Evolutionary conservation across 1,284 basidiomycete genomes (phyloP), one percentile per base, ranked within the genome.

Genomic region (Naganishia albida): DNA sequence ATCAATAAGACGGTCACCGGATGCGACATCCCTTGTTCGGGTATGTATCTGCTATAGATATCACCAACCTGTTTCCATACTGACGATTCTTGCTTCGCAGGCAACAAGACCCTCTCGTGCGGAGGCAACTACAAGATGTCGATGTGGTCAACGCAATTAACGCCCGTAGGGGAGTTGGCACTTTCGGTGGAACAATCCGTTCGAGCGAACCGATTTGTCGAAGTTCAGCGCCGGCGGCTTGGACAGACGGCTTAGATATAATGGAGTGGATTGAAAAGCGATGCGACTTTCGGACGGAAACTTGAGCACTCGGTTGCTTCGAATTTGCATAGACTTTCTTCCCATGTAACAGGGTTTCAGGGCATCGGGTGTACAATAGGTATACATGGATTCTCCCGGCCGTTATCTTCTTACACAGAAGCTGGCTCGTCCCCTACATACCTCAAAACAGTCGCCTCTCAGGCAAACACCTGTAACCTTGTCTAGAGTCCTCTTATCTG

Each of bases 1-100:
- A 63, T 62, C 57, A 62, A 62, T 56, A 48, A 59, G 59, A 49
- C 66, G 57, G 8, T 67, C 0, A 49, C 65, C 34, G 38, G 52
- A 16, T 73, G 72, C 63, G 67, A 49, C 39, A 64, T 60, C 6
- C 46, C 62, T 7, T 70, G 68, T 20, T 52, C 59, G 7, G 66
- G 67, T 38, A 51, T 16, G 49, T 7, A 3, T 43, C n/a, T 30
- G 49, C 3, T 2, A 28, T 12, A 51, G 3, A 8, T 34, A 15
- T 51, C 7, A 4, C 46, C 46, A 7, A 3, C 2, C 4, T 51
- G 1, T 28, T 3, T 13, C 3, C 1, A 18, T 13, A 28, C 49
- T 51, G 26, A 51, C 26, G 15, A 18, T 15, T 15, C 25, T 28
- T 12, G 1, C 13, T 25, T 3, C 30, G 3, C 18, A 51, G 49